Conservation (phyloP, 140 eudicot species). For the Anethum foeniculum region DNA sequence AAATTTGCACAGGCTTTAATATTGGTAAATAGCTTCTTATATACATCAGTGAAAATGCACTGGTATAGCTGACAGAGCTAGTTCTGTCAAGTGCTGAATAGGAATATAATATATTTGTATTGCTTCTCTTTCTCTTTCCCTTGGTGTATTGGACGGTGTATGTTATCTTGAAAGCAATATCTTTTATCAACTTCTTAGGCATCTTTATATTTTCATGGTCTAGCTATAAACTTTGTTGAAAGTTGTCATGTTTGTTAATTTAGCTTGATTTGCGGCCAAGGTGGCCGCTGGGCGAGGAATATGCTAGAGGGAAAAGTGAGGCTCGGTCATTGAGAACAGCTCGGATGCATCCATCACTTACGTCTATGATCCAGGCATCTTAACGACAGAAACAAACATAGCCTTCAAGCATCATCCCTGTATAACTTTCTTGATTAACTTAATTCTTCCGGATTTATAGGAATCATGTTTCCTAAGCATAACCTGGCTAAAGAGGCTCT, state of each 20-base stretch:
- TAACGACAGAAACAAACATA: slow-evolving; percentile 23
- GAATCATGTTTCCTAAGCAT: neutral
- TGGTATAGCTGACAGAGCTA: neutral
- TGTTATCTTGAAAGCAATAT: neutral
- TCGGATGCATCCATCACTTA: slow-evolving; percentile 88
- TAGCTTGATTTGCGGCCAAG: slow-evolving; percentile 94
- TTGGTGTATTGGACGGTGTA: neutral
- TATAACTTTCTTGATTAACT: too few relatives aligned
- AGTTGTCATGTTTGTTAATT: neutral
- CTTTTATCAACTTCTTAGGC: neutral
- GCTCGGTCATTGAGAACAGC: slow-evolving; percentile 81
- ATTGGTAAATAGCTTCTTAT: neutral
- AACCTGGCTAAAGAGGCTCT: neutral
- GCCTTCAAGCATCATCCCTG: neutral
- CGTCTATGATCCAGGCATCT: slow-evolving; percentile 76
- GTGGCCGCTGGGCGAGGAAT: slow-evolving; percentile 97
- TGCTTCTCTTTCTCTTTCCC: neutral
- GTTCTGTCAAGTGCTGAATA: neutral
- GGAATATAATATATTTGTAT: neutral
- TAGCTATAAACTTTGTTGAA: neutral
- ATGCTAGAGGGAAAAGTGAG: slow-evolving; percentile 74
- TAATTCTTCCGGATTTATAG: too few relatives aligned
- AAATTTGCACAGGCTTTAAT: neutral
- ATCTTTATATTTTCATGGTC: neutral
- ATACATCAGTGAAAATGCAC: neutral